Evolutionary conservation across 1,139 yeast species (phyloP), one percentile per base, ranked within the genome.

Genomic region (Blastobotrys proliferans): DNA sequence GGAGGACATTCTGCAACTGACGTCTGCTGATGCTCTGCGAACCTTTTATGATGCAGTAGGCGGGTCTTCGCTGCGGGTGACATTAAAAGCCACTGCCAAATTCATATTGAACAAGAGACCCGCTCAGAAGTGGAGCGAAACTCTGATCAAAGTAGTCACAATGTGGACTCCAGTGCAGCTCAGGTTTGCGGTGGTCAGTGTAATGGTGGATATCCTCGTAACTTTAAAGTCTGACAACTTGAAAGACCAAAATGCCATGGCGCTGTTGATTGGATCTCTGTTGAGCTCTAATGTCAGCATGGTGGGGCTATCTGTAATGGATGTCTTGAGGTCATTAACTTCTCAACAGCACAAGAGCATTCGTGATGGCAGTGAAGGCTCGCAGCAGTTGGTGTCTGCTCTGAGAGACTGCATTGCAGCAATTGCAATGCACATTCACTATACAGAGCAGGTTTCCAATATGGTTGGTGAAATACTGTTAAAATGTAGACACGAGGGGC

Each of bases 221-320:
- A 38, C 48, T 9, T 45, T 59, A n/a, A 61, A 62, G 3, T 47
- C 61, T 11, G 57, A 62, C 10, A 55, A 58, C 22, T 58, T 64
- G 35, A 58, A 58, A 17, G 53, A 66, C n/a, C 80, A 82, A 54
- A 62, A 70, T 6, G 70, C 70, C 32, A 67, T 77, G 32, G 71
- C 85, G 9, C 67, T 68, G 39, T 64, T 79, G 47, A 70, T 84
- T n/a, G 70, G 83, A 17, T 80, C 83, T 1, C 67, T 92, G 33
- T 70, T 90, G n/a, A 74, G 83, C 1, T 82, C 94, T 0, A 80
- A 81, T 31, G 87, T 87, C 35, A 86, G 83, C 58, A 79, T 90
- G 76, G 82, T 88, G 51, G 97, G 97, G 0, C 69, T 92, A 36
- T 84, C 96, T 10, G 85, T 88, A n/a, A 73, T 88, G 36, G 97